Evolutionary conservation across 768 basidiomycete species (phyloP).

Genomic region (Hygrocybe coccinea): DNA sequence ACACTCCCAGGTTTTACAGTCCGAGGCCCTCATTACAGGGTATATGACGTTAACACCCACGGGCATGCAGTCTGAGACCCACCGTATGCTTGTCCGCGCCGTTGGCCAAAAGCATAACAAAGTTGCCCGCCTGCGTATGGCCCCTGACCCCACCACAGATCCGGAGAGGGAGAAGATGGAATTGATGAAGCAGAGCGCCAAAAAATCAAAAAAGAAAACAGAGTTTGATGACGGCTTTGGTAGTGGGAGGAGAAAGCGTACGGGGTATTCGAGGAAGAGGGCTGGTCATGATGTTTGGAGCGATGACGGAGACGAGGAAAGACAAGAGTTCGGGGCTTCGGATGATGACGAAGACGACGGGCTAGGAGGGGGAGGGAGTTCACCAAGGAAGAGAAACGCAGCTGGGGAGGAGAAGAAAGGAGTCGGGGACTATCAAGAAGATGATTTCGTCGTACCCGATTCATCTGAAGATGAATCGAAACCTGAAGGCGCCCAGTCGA

Average conservation of each 20-base stretch:
- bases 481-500: constrained; percentile 37
- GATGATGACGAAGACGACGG: constrained; percentile 56
- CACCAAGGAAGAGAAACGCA: constrained; percentile 39
- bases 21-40: constrained; percentile 78
- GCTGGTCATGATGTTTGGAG: constrained; percentile 46
- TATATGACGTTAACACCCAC: constrained; percentile 81
- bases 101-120: constrained; percentile 84
- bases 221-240: constrained; percentile 49
- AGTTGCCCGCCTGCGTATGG: constrained; percentile 72
- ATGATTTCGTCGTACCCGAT: constrained; percentile 82
- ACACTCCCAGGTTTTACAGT: constrained; percentile 78
- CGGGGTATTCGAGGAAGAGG: constrained; percentile 34
- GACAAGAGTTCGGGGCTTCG: constrained; percentile 45
- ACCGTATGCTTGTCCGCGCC: constrained; percentile 81
- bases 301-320: constrained; percentile 65
- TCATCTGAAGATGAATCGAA: constrained; percentile 63
- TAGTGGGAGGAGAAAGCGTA: constrained; percentile 42
- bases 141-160: constrained; percentile 70
- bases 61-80: constrained; percentile 86
- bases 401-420: constrained; percentile 47
- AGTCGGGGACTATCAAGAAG: constrained; percentile 71
- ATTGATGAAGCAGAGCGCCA: constrained; percentile 56
- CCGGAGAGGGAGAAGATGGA: constrained; percentile 72
- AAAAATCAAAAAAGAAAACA: constrained; percentile 56
- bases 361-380: constrained; percentile 26